Base-by-base conservation (phyloP, 768 basidiomycete genomes). In the Calocera viscosa region DNA sequence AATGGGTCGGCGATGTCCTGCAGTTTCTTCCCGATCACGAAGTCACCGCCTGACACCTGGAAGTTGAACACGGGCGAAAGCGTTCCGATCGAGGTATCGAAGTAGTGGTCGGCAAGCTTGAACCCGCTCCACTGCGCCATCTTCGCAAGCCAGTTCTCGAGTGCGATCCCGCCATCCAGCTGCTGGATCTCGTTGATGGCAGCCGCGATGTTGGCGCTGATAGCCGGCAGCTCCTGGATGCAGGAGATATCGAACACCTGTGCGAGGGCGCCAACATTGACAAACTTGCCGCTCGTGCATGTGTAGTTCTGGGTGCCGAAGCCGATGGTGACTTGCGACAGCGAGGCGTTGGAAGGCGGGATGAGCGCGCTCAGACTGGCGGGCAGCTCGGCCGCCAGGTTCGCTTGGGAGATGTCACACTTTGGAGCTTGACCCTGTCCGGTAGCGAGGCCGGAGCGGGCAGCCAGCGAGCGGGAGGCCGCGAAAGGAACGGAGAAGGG, bases 171-270 rank as follows among this genome's bases (percentile, higher is more conserved):
- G 10, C 53, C 53, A 7, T 26, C 53, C 11, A 60, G 14, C 5
- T 19, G 2, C 53, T 60, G 14, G 47, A 26, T 35, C 30, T 65
- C 53, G 43, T 64, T 65, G 70, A 67, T 69, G 64, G 5, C 69
- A 68, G 22, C 70, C 64, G 28, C 64, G 30, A 17, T 49, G 47
- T 0, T 65, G 38, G 22, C 33, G 47, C 41, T 72, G 68, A 28
- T 68, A 68, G 43, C 32, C n/a, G 5, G 73, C 72, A 1, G 73
- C 64, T 22, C 70, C 60, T 72, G 74, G 32, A 83, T 67, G 74
- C 84, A 84, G 0, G 83, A 83, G 35, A 80, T 76, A 70, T 86
- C 85, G 73, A 82, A 82, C 7, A 86, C 74, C 69, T 83, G 81
- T 2, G 78, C 80, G n/a, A 82, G 69, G 47, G 82, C 81, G 66